Base-by-base conservation (phyloP, 1,139 yeast species). In the Geotrichum klebahnii region DNA sequence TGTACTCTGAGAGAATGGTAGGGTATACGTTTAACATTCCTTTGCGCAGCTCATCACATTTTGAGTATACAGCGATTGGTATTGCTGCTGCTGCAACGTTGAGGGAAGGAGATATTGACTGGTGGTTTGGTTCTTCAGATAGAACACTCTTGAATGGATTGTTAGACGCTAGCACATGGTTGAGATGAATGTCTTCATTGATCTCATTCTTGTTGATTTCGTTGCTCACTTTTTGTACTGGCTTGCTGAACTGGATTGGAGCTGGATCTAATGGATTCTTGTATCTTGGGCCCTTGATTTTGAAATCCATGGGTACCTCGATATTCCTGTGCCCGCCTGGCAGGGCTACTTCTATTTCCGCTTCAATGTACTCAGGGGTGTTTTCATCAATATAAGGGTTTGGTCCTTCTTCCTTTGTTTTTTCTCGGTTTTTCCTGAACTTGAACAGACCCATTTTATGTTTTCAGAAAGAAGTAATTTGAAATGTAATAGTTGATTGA, bases 31-130 rank as follows among this genome's bases (percentile, higher is more conserved):
- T 14, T 8, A 29, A 9, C 32, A 39, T 14, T 24, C 43, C 43
- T 10, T 14, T 12, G 10, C 20, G 6, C 2, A 39, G 43, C 16
- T 39, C 43, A 24, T 39, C 43, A 19, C 22, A 9, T 4, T 26
- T 20, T n/a, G 43, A 26, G 43, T 39, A 39, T 6, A 39, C n/a
- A 16, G 43, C 43, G 16, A 39, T 39, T 3, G 43, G 43, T 20
- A n/a, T n/a, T n/a, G 23, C 3, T 35, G 38, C n/a, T n/a, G n/a
- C n/a, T n/a, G n/a, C n/a, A n/a, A n/a, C n/a, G n/a, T n/a, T n/a
- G n/a, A n/a, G n/a, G n/a, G n/a, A n/a, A n/a, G n/a, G 6, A 12
- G 37, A 26, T 26, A 6, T 6, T 26, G 10, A 10, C 9, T 10
- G 29, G 10, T 8, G 29, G 6, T 26, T 10, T 26, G 29, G 29